phyloP scores from a whole-genome alignment of 371 early-diverging fungal species.

The Mortierella sp. region DNA sequence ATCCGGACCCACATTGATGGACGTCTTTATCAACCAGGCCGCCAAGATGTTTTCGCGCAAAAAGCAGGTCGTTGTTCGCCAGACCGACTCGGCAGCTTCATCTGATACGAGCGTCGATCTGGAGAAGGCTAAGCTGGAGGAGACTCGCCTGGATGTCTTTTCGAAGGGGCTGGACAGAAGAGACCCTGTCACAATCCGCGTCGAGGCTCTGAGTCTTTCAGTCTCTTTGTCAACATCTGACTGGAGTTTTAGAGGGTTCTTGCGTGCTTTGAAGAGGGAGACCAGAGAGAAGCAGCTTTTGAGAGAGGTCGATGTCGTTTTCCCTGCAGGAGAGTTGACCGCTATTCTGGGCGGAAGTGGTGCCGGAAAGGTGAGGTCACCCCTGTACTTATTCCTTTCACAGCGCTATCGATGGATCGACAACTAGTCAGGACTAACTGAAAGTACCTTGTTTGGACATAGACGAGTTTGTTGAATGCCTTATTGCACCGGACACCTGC shows the following conservation, averaged over 20 bases:
- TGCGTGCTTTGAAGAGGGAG: constrained; percentile 18
- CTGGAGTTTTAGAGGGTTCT: constrained; percentile 34
- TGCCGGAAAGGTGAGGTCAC: constrained; percentile 65
- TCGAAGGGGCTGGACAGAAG: constrained; percentile 34
- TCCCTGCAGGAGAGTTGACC: constrained; percentile 67
- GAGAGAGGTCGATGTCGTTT: constrained; percentile 60
- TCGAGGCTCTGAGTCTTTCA: constrained; percentile 31
- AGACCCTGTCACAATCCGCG: constrained; percentile 44
- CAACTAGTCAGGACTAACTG: background rate
- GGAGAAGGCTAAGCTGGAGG: constrained; percentile 25
- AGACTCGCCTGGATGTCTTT: constrained; percentile 51
- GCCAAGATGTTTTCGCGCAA: constrained; percentile 18
- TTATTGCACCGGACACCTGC: constrained; percentile 41
- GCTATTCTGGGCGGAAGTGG: constrained; percentile 77
- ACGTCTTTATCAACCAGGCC: constrained; percentile 36
- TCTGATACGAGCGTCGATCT: constrained; percentile 20
- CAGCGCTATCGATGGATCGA: background rate
- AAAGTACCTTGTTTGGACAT: background rate
- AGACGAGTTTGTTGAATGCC: constrained; percentile 68
- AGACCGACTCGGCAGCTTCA: background rate
- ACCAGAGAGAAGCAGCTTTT: constrained; percentile 48
- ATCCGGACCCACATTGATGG: constrained; percentile 39
- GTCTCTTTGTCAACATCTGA: constrained; percentile 36
- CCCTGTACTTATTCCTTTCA: background rate
- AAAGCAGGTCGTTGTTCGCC: background rate